phyloP scores from a whole-genome alignment of 2,329 filamentous ascomycete species.

The Huntiella savannae region DNA sequence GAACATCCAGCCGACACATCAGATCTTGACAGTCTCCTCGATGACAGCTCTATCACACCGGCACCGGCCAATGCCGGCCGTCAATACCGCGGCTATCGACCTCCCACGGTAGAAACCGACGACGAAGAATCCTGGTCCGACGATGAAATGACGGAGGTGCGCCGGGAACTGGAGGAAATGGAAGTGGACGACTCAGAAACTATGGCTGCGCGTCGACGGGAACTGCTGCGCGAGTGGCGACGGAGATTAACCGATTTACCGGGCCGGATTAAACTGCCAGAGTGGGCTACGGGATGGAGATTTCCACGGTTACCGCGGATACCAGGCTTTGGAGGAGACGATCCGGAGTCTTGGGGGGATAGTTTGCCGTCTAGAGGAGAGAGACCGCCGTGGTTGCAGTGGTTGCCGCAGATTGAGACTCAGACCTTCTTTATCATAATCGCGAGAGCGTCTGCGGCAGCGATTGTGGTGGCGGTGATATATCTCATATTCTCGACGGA shows the following conservation, averaged over 20 bases:
- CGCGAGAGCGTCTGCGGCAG: conserved; percentile 53
- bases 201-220: conserved; percentile 20
- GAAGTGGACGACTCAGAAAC: conserved; percentile 67
- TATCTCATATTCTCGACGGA: conserved; percentile 78
- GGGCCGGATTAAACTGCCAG: conserved; percentile 31
- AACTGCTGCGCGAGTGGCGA: conserved; percentile 18
- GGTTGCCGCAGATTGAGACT: conserved; percentile 14
- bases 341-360: conserved; percentile 6
- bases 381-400: conserved; percentile 9
- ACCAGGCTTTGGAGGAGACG: conserved; percentile 13
- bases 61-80: conserved; percentile 21
- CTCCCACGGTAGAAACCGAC: conserved; percentile 64
- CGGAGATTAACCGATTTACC: conserved; percentile 15
- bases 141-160: conserved; percentile 45
- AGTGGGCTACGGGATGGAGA: conserved; percentile 37
- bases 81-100: conserved; percentile 44
- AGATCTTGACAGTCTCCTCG: conserved; percentile 59
- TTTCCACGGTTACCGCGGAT: conserved; percentile 29
- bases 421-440: conserved; percentile 40
- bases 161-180: conserved; percentile 75
- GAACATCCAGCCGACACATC: conserved; percentile 2
- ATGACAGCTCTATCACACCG: conserved; percentile 22
- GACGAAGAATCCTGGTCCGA: conserved; percentile 39
- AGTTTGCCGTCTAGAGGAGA: conserved; percentile 7
- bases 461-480: conserved; percentile 57